Conservation (phyloP, 2,329 filamentous ascomycete species). For the Lizonia empirigonia region DNA sequence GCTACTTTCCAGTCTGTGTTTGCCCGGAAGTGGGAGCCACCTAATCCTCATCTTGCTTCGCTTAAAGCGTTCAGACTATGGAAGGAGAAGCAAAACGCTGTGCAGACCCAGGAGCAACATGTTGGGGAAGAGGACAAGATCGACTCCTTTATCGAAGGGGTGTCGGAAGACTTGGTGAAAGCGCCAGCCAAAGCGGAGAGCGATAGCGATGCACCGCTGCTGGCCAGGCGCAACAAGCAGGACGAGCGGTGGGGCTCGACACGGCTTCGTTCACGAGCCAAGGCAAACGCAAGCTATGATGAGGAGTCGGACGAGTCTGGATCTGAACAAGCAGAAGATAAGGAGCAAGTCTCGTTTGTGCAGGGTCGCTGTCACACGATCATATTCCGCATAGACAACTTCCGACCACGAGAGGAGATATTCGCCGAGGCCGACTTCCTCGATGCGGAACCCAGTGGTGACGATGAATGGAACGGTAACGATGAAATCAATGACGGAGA, state of each 20-base stretch:
- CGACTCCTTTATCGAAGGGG: slow-evolving; percentile 36
- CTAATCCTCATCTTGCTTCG: slow-evolving; percentile 51
- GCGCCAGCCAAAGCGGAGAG: slow-evolving; percentile 18
- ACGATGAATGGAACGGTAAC: slow-evolving; percentile 64
- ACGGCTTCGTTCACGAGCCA: slow-evolving; percentile 39
- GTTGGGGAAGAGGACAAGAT: slow-evolving; percentile 19
- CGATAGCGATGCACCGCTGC: slow-evolving; percentile 39
- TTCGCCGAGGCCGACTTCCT: slow-evolving; percentile 76
- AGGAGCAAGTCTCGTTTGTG: slow-evolving; percentile 49
- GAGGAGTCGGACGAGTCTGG: slow-evolving; percentile 39
- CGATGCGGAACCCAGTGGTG: slow-evolving; percentile 63
- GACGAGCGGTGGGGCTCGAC: slow-evolving; percentile 39
- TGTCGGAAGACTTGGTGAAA: slow-evolving; percentile 12
- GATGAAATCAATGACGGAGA: slow-evolving; percentile 54
- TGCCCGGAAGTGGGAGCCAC: slow-evolving; percentile 56
- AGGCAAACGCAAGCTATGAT: slow-evolving; percentile 34
- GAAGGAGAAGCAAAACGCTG: slow-evolving; percentile 32
- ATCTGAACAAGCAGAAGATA: slow-evolving; percentile 20
- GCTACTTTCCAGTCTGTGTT: slow-evolving; percentile 72
- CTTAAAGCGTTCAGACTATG: slow-evolving; percentile 51
- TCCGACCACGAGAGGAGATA: slow-evolving; percentile 71
- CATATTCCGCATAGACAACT: slow-evolving; percentile 75
- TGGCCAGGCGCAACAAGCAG: slow-evolving; percentile 21
- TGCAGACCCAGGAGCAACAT: not conserved
- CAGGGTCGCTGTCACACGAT: slow-evolving; percentile 75